Base-by-base conservation (phyloP, 768 basidiomycete genomes). In the Mycena olivaceomarginata region DNA sequence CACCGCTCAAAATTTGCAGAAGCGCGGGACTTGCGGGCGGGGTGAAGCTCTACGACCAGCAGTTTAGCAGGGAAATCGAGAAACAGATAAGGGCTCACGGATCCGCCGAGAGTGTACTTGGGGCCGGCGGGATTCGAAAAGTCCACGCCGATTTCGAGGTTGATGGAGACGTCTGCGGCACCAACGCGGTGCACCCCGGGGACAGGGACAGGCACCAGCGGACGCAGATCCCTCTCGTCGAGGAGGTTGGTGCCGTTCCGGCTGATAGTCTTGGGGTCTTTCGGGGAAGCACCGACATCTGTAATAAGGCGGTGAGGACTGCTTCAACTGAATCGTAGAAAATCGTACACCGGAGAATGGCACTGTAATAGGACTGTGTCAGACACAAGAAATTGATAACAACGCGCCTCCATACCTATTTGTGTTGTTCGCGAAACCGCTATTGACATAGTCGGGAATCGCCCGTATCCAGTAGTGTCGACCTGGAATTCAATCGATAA, bases 391-490 rank as follows among this genome's bases (percentile, higher is more conserved):
- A 0, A 56, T 22, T 9, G 22, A 18, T 9, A 4, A 1, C 15
- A 56, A 22, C 8, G n/a, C 10, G 53, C 20, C 20, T 56, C 22
- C 53, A 22, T 56, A 56, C 41, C 85, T 85, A 75, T 89, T 91
- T 63, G 87, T 81, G 12, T 87, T 87, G 25, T 43, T 79, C 59
- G 72, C 84, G 84, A 90, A 90, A 0, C 80, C 79, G 41, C 63
- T 70, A 11, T 76, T 70, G 12, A 81, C 83, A 10, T 66, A 37
- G 66, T 81, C 83, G 12, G 86, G 82, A n/a, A 81, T 65, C 0
- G 90, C 85, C 31, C 90, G 89, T 57, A 92, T 85, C 91, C 91
- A 92, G 80, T 92, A 92, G 74, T 91, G 15, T 80, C 16, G 48
- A 51, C 18, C 86, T 22, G 88, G 76, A 13, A 51, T 2, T 51